Conservation (phyloP, 2,329 filamentous ascomycete genomes). For the Laburnicola sp. region DNA sequence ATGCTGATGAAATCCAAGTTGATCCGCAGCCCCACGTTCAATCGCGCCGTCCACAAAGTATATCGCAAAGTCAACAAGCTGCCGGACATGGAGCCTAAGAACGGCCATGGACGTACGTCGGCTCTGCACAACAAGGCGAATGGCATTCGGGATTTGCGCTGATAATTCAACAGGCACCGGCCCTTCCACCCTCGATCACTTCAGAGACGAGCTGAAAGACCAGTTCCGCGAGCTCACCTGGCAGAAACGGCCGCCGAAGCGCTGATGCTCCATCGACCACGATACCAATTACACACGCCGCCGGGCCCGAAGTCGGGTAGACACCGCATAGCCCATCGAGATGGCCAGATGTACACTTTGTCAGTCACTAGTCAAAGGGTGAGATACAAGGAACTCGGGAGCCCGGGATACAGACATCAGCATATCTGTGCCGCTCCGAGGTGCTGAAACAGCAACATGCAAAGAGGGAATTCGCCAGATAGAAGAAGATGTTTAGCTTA, state of each 20-base stretch:
- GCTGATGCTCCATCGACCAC: conserved; percentile 9
- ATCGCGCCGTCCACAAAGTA: conserved; percentile 55
- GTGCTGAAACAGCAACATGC: too few relatives aligned
- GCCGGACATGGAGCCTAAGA: conserved; percentile 46
- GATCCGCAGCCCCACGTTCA: conserved; percentile 58
- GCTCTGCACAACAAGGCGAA: conserved; percentile 32
- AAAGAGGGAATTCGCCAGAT: too few relatives aligned
- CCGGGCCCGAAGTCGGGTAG: not conserved
- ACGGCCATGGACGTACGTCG: conserved; percentile 51
- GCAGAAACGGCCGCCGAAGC: conserved; percentile 38
- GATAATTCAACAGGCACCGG: conserved; percentile 30
- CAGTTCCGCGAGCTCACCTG: conserved; percentile 49
- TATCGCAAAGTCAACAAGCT: conserved; percentile 53
- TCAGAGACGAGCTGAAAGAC: conserved; percentile 57
- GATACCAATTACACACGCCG: not conserved
- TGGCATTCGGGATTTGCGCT: not conserved
- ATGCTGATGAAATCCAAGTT: conserved; percentile 44
- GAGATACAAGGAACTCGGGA: not conserved
- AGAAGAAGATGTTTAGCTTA: too few relatives aligned
- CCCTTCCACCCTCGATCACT: conserved; percentile 53
- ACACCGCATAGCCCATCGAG: not conserved
- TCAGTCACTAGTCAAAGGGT: not conserved
- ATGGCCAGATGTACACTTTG: not conserved
- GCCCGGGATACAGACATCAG: too few relatives aligned
- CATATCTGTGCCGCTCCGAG: too few relatives aligned